phyloP scores from a whole-genome alignment of 176 grass and related monocot species.

The Tillandsia leiboldiana region DNA sequence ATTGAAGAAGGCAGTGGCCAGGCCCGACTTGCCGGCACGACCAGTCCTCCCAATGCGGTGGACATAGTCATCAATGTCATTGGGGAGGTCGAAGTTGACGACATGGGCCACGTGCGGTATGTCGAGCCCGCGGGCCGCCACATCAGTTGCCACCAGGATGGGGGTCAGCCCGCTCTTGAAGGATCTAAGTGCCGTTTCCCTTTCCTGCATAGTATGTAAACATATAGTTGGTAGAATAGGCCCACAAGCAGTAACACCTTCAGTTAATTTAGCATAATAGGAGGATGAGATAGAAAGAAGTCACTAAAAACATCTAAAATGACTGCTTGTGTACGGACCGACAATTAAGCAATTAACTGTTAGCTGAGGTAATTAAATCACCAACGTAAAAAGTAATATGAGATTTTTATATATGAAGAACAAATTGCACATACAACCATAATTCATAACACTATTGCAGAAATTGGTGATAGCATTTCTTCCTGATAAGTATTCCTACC shows the following conservation, averaged over 20 bases:
- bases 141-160: conserved; percentile 85
- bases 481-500: too few relatives aligned
- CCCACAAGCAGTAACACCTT: conserved; percentile 4
- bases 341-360: too few relatives aligned
- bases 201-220: conserved; percentile 43
- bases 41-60: conserved; percentile 83
- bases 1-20: conserved; percentile 83
- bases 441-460: too few relatives aligned
- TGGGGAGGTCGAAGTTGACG: conserved; percentile 89
- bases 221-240: background rate
- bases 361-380: too few relatives aligned
- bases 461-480: too few relatives aligned
- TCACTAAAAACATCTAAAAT: too few relatives aligned
- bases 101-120: conserved; percentile 88
- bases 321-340: too few relatives aligned
- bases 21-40: conserved; percentile 49
- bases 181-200: conserved; percentile 62
- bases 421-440: too few relatives aligned
- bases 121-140: conserved; percentile 85
- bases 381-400: too few relatives aligned
- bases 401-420: too few relatives aligned
- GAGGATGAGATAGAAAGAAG: background rate
- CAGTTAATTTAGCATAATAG: background rate
- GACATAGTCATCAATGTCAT: conserved; percentile 83
- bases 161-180: conserved; percentile 82